Evolutionary conservation across 495 filamentous ascomycete species (phyloP).

Genomic region (Aspergillus nanangensis): DNA sequence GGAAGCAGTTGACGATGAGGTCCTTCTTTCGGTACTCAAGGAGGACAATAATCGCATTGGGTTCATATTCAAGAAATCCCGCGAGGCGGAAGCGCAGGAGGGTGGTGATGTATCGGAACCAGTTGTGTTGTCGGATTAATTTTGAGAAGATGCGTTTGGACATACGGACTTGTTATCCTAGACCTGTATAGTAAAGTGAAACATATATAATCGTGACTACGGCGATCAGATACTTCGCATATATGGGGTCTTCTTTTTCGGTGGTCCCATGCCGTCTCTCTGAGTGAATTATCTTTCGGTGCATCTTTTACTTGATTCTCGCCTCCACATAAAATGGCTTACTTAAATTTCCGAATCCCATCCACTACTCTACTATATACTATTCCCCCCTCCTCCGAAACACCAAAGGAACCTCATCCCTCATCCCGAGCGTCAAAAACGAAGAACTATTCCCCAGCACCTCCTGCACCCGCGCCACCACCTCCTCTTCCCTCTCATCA

Average conservation of each 20-base stretch:
- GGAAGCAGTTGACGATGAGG: slow-evolving; percentile 54
- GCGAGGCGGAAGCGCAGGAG: slow-evolving; percentile 21
- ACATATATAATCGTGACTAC: too few relatives aligned
- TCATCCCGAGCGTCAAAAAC: slow-evolving; percentile 1
- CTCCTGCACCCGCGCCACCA: neutral
- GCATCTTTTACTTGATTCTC: too few relatives aligned
- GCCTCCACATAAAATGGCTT: too few relatives aligned
- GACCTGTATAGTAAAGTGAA: too few relatives aligned
- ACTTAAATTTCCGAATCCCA: too few relatives aligned
- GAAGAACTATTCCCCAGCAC: neutral
- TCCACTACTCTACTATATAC: too few relatives aligned
- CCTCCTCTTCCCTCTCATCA: neutral
- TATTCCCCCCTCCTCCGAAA: neutral
- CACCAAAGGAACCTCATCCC: neutral
- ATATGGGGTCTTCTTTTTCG: too few relatives aligned
- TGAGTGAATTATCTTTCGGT: too few relatives aligned
- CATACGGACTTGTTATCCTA: too few relatives aligned
- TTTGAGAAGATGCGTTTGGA: neutral
- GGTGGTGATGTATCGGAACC: neutral
- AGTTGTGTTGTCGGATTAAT: neutral
- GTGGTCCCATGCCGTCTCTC: too few relatives aligned
- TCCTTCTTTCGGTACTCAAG: slow-evolving; percentile 54
- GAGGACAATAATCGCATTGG: slow-evolving; percentile 57
- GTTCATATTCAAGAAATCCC: slow-evolving; percentile 66
- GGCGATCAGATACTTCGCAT: too few relatives aligned